Base-by-base conservation (phyloP, 2,329 filamentous ascomycete genomes). In the Podosphaera leucotricha region DNA sequence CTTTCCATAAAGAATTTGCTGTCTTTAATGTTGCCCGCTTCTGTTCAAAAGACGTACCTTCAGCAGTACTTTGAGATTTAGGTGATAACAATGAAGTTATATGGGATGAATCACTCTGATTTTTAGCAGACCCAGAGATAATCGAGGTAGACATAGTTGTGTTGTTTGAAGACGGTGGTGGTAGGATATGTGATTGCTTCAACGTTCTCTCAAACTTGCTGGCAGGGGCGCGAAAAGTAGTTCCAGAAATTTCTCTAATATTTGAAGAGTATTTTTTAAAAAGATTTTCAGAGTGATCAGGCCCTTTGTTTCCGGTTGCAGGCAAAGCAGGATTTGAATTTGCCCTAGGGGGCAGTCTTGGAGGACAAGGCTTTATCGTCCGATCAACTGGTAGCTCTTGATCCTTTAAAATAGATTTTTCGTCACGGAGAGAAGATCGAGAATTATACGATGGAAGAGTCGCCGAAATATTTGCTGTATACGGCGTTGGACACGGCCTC, bases 21-120 rank as follows among this genome's bases (percentile, higher is more conserved):
- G 70, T 72, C 37, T 61, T 64, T 6, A 72, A 48, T 7, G 71
- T 67, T 22, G 64, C 60, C 56, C 71, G 68, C 52, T 72, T 71
- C 47, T 74, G 64, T 10, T 66, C 63, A 53, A 66, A 70, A 0
- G 67, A 62, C 35, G 68, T 70, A 11, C 67, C 67, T 49, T 61
- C 56, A 20, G 53, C 53, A 10, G 62, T 55, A 18, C 45, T 45
- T 33, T 52, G 51, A 50, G 54, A 37, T 46, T 51, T 38, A 49
- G 54, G 33, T 51, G 58, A 53, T 7, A 60, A 58, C 7, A 58
- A 54, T 3, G 50, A 40, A 20, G 52, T 49, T n/a, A 55, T 44
- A 19, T 50, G 50, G 21, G 54, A 52, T 41, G 60, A 59, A 8
- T 58, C 57, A 19, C 58, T 59, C 49, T 61, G 59, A 15, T 55